Base-by-base conservation (phyloP, 2,329 filamentous ascomycete species). In the Arthrobotrys megalospora region DNA sequence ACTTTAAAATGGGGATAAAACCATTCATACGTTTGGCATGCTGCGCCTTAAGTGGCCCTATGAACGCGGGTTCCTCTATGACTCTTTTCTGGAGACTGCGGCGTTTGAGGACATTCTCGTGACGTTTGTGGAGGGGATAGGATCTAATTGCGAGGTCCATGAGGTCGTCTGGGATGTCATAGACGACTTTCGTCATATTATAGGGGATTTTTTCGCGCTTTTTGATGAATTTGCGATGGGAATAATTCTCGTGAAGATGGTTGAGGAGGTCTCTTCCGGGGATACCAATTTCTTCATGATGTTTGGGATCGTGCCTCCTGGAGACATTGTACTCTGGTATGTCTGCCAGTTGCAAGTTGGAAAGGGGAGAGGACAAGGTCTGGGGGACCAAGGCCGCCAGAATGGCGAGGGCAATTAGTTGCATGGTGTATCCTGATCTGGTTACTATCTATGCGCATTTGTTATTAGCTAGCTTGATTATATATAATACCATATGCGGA, bases 221-320 rank as follows among this genome's bases (percentile, higher is more conserved):
- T 19, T 19, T 43, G 43, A 78, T 41, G 19, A 78, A 21, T 2
- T 78, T 66, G 16, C 47, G 62, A 7, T 68, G 36, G n/a, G 67
- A 14, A 53, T 55, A 53, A 3, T 34, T 52, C 19, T n/a, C 16
- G 11, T 68, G 50, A 11, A 78, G 66, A 28, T 78, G 75, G 12
- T 41, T 4, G 5, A 78, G 12, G 3, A 78, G 53, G 12, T 47
- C 67, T 1, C 34, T 21, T 43, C 58, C 62, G 11, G 62, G 53
- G 19, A 78, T 41, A 6, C 75, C 75, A 19, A 78, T 78, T 12
- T 72, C 67, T 0, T 72, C 62, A 36, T 72, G 62, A 41, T 78
- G 67, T 0, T 6, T 6, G 5, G 62, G 45, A 16, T 72, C 67
- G 11, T 64, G 62, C 41, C 52, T 72, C 10, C 36, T 55, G 41